Conservation (phyloP, 2,329 filamentous ascomycete genomes). For the Aspergillus brasiliensis region DNA sequence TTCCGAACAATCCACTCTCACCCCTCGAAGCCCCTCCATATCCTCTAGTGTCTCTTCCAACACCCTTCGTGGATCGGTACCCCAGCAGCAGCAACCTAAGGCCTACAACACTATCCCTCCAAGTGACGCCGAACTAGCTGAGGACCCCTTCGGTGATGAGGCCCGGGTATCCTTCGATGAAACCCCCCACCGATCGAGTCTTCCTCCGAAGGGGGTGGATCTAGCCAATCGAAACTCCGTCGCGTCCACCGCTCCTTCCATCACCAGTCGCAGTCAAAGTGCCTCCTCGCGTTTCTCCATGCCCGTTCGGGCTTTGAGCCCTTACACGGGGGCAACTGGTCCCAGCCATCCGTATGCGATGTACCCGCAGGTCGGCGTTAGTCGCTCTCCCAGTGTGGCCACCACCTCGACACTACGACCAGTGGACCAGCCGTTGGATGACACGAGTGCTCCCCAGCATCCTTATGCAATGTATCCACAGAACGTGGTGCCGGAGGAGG, state of each 20-base stretch:
- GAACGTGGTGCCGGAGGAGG: conserved; percentile 66
- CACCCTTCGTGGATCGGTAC: conserved; percentile 32
- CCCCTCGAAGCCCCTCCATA: conserved; percentile 31
- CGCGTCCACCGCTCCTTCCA: conserved; percentile 35
- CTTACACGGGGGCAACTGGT: conserved; percentile 69
- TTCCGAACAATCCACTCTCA: conserved; percentile 34
- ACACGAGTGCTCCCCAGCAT: conserved; percentile 71
- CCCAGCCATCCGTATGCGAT: conserved; percentile 84
- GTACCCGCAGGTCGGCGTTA: conserved; percentile 70
- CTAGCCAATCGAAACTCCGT: conserved; percentile 37
- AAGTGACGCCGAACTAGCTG: conserved; percentile 27
- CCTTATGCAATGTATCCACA: conserved; percentile 88
- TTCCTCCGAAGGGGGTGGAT: conserved; percentile 37
- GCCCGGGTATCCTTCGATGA: conserved; percentile 37
- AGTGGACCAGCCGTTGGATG: conserved; percentile 60
- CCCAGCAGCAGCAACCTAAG: conserved; percentile 27
- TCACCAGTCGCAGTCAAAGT: conserved; percentile 45
- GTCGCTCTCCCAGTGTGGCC: conserved; percentile 65
- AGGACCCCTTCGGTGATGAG: conserved; percentile 41
- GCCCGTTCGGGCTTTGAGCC: conserved; percentile 56
- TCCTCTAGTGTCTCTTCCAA: conserved; percentile 38
- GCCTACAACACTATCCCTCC: conserved; percentile 22
- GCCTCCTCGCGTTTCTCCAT: conserved; percentile 50
- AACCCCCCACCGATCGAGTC: conserved; percentile 33
- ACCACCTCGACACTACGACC: conserved; percentile 69